These are phyloP conservation scores for Chaetomiaceae sp. DNA, from an alignment of 2,329 filamentous ascomycete genomes.

Conservation along the genomic window DNA sequence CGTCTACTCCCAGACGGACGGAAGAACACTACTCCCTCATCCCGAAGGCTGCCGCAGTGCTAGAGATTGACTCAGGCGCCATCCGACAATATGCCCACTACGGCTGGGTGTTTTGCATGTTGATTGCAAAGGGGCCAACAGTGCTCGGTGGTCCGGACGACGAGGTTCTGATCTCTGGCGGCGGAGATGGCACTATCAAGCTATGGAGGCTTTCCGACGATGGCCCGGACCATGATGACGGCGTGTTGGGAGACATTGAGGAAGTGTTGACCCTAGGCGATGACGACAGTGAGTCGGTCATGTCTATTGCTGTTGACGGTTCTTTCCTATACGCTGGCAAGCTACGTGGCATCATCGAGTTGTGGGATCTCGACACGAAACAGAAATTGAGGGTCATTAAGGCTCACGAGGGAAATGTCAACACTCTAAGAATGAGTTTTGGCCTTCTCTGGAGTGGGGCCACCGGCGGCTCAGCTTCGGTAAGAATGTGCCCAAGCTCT, in stretches of 20 bases:
- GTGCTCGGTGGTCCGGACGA: conserved; percentile 65
- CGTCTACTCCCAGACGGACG: conserved; percentile 68
- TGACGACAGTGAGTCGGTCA: conserved; percentile 59
- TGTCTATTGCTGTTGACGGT: conserved; percentile 81
- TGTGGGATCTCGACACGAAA: conserved; percentile 94
- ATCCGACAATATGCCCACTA: conserved; percentile 88
- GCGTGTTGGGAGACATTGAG: conserved; percentile 58
- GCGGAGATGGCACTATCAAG: conserved; percentile 90
- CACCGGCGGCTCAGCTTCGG: conserved; percentile 81
- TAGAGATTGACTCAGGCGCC: conserved; percentile 78
- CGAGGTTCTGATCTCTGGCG: conserved; percentile 84
- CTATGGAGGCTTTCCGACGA: conserved; percentile 68
- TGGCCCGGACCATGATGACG: conserved; percentile 38
- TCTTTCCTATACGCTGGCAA: conserved; percentile 92
- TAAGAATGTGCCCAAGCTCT: conserved; percentile 39
- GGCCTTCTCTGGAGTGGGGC: conserved; percentile 83
- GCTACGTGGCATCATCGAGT: conserved; percentile 79
- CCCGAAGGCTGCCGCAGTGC: conserved; percentile 50
- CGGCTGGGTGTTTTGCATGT: conserved; percentile 96
- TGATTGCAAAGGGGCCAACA: conserved; percentile 67
- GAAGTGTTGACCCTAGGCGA: conserved; percentile 63
- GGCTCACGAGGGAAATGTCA: conserved; percentile 74
- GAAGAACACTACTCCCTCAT: conserved; percentile 55
- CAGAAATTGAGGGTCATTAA: conserved; percentile 86
- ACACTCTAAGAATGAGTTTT: conserved; percentile 80